phyloP scores from a whole-genome alignment of 306 rosid genomes.

The Ceratonia siliqua region DNA sequence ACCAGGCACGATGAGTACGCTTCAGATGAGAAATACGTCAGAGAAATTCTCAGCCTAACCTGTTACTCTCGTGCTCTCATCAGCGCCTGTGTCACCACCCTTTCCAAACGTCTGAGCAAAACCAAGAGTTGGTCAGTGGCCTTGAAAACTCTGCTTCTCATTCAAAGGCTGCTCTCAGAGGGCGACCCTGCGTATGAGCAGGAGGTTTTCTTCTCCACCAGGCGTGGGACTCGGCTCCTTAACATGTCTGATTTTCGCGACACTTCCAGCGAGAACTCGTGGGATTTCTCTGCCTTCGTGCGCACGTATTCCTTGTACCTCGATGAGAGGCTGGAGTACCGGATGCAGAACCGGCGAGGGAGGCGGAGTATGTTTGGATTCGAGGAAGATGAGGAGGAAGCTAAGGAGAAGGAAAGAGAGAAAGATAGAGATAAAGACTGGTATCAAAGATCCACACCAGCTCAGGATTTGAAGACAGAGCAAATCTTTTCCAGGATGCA shows the following conservation, averaged over 20 bases:
- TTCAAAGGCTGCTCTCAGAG: constrained; percentile 70
- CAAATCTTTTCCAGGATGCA: constrained; percentile 68
- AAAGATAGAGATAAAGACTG: constrained; percentile 18
- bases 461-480: constrained; percentile 62
- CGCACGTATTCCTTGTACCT: constrained; percentile 79
- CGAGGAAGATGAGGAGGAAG: constrained; percentile 54
- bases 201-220: constrained; percentile 86
- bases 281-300: constrained; percentile 86
- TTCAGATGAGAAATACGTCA: constrained; percentile 68
- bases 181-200: constrained; percentile 98
- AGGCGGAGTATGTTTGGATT: constrained; percentile 52
- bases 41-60: constrained; percentile 84
- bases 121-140: constrained; percentile 84
- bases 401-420: constrained; percentile 3
- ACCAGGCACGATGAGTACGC: constrained; percentile 86
- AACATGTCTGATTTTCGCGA: constrained; percentile 91
- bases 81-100: constrained; percentile 69
- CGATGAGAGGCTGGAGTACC: constrained; percentile 81
- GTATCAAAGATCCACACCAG: constrained; percentile 55
- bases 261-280: constrained; percentile 43
- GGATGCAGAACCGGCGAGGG: constrained; percentile 87
- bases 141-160: constrained; percentile 65
- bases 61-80: constrained; percentile 78
- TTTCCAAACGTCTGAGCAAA: constrained; percentile 78
- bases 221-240: constrained; percentile 84